phyloP scores from a whole-genome alignment of 768 basidiomycete genomes.

The Agaricus subrufescens region DNA sequence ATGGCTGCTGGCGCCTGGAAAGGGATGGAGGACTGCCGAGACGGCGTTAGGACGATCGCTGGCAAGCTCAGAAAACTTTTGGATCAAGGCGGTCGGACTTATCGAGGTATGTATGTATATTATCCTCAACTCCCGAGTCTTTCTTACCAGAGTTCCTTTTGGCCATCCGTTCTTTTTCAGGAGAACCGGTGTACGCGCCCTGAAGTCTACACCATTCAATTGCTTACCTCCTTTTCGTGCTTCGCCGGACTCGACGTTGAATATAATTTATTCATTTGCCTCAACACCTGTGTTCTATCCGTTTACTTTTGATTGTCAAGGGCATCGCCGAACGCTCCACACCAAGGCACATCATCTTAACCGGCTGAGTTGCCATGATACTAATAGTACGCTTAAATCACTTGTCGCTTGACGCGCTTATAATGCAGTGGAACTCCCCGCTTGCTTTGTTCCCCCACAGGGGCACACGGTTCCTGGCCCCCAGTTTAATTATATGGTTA shows the following conservation, averaged over 20 bases:
- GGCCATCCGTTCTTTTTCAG: constrained; percentile 17
- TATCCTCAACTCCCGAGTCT: not conserved
- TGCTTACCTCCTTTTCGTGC: not conserved
- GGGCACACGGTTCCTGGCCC: too few relatives aligned
- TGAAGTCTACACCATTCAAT: constrained; percentile 12
- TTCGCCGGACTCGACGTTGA: not conserved
- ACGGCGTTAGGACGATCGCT: constrained; percentile 58
- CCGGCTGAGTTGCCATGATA: too few relatives aligned
- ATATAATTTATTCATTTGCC: not conserved
- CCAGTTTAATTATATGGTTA: too few relatives aligned
- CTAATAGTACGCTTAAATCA: too few relatives aligned
- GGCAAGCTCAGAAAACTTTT: constrained; percentile 52
- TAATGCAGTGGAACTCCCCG: too few relatives aligned
- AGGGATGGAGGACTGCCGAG: constrained; percentile 58
- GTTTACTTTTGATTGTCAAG: too few relatives aligned
- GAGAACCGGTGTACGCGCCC: constrained; percentile 35
- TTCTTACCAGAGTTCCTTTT: not conserved
- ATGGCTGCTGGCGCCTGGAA: constrained; percentile 64
- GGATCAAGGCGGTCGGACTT: constrained; percentile 52
- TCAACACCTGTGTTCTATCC: not conserved
- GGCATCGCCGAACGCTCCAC: too few relatives aligned
- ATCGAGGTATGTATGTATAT: constrained; percentile 27
- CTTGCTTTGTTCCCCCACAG: too few relatives aligned
- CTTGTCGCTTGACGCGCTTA: too few relatives aligned
- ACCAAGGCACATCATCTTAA: too few relatives aligned